Evolutionary conservation across 2,329 filamentous ascomycete genomes (phyloP).

Genomic region (Cladosporium sp.): DNA sequence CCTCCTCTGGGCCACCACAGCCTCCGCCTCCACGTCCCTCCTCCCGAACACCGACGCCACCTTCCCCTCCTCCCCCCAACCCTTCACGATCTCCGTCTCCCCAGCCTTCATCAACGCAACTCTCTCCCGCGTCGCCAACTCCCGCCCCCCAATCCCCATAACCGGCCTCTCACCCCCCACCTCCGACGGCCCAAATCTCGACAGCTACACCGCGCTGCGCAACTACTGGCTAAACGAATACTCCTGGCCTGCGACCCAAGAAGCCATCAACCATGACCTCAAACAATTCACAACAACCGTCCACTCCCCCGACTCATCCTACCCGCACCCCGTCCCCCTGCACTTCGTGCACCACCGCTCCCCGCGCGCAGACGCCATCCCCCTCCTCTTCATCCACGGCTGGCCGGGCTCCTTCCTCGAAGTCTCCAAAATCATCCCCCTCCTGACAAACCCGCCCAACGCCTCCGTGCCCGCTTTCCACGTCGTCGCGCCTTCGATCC

Average conservation of each 20-base stretch:
- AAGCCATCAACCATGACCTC: slow-evolving; percentile 50
- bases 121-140: background rate
- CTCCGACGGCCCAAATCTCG: background rate
- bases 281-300: slow-evolving; percentile 56
- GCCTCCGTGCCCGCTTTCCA: slow-evolving; percentile 49
- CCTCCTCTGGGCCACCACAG: too few relatives aligned
- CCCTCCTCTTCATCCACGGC: slow-evolving; percentile 57
- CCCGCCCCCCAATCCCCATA: background rate
- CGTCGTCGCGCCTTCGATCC: slow-evolving; percentile 59
- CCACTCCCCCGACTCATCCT: background rate
- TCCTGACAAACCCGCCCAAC: slow-evolving; percentile 46
- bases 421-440: slow-evolving; percentile 49
- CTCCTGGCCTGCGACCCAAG: slow-evolving; percentile 57
- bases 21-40: background rate
- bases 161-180: background rate
- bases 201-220: background rate
- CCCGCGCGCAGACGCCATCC: slow-evolving; percentile 48
- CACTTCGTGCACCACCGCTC: slow-evolving; percentile 61
- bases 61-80: background rate
- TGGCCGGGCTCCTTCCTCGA: slow-evolving; percentile 62
- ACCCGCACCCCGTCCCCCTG: slow-evolving; percentile 31
- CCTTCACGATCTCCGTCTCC: background rate
- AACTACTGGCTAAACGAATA: slow-evolving; percentile 57
- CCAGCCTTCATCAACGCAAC: slow-evolving; percentile 1
- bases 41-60: background rate